Percentiles rank a stretch among this genome's conserved stretches.
Conservation (phyloP, 495 filamentous ascomycete genomes). For the Neurospora discreta region DNA sequence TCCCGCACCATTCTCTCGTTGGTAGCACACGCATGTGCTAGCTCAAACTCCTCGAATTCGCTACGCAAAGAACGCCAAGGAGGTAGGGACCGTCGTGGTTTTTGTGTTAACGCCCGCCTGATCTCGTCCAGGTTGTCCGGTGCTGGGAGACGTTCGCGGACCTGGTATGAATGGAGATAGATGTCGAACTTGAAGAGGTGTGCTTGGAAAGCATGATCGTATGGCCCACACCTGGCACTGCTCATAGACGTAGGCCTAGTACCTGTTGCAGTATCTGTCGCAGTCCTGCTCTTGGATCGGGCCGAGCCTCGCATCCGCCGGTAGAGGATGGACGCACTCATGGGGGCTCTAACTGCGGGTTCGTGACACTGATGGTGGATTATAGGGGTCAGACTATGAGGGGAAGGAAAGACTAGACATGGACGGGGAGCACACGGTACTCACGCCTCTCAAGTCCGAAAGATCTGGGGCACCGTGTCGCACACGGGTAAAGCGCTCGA, state of each 20-base stretch:
- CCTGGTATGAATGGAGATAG: neutral
- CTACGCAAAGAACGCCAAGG: neutral
- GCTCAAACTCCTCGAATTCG: neutral
- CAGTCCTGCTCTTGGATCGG: neutral
- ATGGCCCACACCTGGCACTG: neutral
- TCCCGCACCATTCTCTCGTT: rapidly evolving
- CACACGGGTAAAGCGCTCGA: neutral
- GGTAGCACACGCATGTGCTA: rapidly evolving
- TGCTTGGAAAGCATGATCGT: neutral
- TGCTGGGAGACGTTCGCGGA: neutral
- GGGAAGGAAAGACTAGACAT: neutral
- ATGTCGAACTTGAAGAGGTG: neutral
- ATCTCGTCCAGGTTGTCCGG: neutral
- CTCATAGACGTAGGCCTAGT: neutral
- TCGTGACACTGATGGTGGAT: neutral
- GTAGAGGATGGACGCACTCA: neutral
- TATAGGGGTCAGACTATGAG: neutral
- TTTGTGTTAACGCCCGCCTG: neutral
- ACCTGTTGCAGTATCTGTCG: neutral
- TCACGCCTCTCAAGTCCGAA: neutral
- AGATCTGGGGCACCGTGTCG: neutral
- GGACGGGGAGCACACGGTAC: neutral
- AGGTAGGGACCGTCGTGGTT: neutral
- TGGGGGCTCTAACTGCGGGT: neutral
- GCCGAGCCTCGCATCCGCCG: neutral